Conservation (phyloP, 1,284 basidiomycete species). For the Microbotryum lychnidis-dioicae region DNA sequence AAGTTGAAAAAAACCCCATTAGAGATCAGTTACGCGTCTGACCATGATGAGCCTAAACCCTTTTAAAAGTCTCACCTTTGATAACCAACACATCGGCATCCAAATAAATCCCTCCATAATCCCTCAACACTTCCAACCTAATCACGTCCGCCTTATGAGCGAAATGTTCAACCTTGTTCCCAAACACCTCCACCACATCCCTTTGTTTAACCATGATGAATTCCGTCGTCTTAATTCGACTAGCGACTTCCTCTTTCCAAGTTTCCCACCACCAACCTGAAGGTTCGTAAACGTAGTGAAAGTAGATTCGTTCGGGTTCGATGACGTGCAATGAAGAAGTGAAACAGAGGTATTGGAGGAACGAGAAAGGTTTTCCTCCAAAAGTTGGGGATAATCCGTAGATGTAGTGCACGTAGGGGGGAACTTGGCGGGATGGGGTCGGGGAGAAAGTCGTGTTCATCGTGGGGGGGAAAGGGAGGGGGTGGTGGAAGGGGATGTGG, state of each 20-base stretch:
- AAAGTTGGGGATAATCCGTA: conserved; percentile 29
- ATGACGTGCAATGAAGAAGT: conserved; percentile 17
- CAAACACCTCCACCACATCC: conserved; percentile 31
- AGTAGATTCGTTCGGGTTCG: conserved; percentile 17
- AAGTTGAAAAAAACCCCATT: not conserved
- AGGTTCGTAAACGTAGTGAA: conserved; percentile 25
- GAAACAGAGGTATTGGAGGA: conserved; percentile 30
- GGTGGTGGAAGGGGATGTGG: conserved; percentile 21
- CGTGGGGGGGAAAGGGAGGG: not conserved
- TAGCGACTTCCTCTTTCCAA: not conserved
- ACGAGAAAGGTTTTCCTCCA: conserved; percentile 30
- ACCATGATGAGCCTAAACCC: conserved; percentile 29
- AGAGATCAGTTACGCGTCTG: conserved; percentile 33
- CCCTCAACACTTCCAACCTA: conserved; percentile 40
- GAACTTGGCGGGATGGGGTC: conserved; percentile 6
- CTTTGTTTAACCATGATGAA: conserved; percentile 20
- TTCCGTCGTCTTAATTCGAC: conserved; percentile 1
- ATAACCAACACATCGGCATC: conserved; percentile 42
- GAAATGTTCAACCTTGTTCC: conserved; percentile 34
- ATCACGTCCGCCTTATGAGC: conserved; percentile 45
- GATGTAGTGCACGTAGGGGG: conserved; percentile 29
- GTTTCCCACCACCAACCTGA: conserved; percentile 21
- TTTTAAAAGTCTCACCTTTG: conserved; percentile 28
- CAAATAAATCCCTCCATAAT: conserved; percentile 46
- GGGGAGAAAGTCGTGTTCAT: conserved; percentile 12